phyloP scores from a whole-genome alignment of 495 filamentous ascomycete genomes.

The Sporormia fimetaria region DNA sequence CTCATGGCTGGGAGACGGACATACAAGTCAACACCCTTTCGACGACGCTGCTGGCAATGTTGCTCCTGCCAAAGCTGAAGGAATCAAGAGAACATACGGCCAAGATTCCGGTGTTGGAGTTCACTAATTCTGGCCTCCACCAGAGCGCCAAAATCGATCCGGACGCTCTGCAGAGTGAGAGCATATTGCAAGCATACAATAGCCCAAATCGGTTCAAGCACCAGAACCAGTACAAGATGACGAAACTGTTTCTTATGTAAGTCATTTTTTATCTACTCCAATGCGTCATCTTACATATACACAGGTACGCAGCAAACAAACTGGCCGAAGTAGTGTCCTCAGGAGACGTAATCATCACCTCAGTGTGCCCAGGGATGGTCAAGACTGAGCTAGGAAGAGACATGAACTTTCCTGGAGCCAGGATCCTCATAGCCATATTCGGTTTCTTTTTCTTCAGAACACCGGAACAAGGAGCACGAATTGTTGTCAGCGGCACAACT shows the following conservation, averaged over 20 bases:
- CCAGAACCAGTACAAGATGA: constrained; percentile 7
- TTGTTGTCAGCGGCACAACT: constrained; percentile 15
- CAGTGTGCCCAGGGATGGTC: constrained; percentile 16
- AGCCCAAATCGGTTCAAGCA: constrained; percentile 4
- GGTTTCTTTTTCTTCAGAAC: constrained; percentile 2
- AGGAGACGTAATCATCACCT: constrained; percentile 16
- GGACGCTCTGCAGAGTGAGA: not conserved
- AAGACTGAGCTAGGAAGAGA: constrained; percentile 15
- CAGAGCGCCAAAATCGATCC: constrained; percentile 1
- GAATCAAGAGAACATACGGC: constrained; percentile 2
- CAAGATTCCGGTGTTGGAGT: constrained; percentile 17
- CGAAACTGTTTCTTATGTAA: constrained; percentile 22
- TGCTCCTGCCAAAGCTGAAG: constrained; percentile 21
- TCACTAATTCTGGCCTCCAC: constrained; percentile 19
- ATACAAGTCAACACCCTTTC: constrained; percentile 21
- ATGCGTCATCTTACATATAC: not conserved
- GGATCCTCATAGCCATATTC: not conserved
- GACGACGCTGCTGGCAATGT: constrained; percentile 10
- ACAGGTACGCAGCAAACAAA: constrained; percentile 2
- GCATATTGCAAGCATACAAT: constrained; percentile 16
- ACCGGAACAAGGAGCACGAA: constrained; percentile 11
- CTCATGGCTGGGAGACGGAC: constrained; percentile 18
- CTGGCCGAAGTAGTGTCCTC: constrained; percentile 9
- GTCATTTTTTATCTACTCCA: not conserved
- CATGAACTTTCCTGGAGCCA: constrained; percentile 5